A percentile compares a stretch with the other conserved stretches of the same genome.
Conservation (phyloP, 2,329 filamentous ascomycete genomes). For the Claviceps lovelessii region DNA sequence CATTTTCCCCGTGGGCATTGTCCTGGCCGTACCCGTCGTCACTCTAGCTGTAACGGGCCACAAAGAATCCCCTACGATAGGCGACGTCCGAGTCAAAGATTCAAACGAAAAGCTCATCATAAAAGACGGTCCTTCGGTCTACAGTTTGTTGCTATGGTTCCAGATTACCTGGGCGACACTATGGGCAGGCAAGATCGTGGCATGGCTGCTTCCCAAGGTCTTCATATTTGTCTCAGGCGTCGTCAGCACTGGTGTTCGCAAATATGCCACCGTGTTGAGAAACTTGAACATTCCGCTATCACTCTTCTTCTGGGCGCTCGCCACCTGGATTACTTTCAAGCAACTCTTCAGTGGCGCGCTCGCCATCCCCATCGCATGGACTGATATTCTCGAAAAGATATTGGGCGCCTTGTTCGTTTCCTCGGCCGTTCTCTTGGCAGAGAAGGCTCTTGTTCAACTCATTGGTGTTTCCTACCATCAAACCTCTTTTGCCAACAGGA, state of each 20-base stretch:
- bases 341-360: conserved; percentile 29
- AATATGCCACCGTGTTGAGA: conserved; percentile 51
- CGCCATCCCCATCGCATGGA: conserved; percentile 32
- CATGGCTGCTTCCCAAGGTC: conserved; percentile 42
- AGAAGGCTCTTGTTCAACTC: conserved; percentile 66
- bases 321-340: conserved; percentile 47
- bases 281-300: conserved; percentile 53
- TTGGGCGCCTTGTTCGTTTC: conserved; percentile 54
- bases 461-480: conserved; percentile 79
- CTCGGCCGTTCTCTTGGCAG: conserved; percentile 56
- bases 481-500: conserved; percentile 66
- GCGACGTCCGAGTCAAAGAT: conserved; percentile 13
- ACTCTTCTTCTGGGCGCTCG: conserved; percentile 54
- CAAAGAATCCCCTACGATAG: conserved; percentile 23
- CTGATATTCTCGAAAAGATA: conserved; percentile 46
- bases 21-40: conserved; percentile 48
- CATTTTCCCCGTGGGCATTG: conserved; percentile 45
- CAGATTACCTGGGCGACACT: conserved; percentile 53
- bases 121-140: conserved; percentile 32
- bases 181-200: conserved; percentile 52
- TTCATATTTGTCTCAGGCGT: conserved; percentile 60
- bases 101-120: background rate
- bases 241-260: conserved; percentile 53
- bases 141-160: conserved; percentile 54
- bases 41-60: conserved; percentile 34